Evolutionary conservation across 345 rosid genomes (phyloP).

Genomic region (Citrus australasica): DNA sequence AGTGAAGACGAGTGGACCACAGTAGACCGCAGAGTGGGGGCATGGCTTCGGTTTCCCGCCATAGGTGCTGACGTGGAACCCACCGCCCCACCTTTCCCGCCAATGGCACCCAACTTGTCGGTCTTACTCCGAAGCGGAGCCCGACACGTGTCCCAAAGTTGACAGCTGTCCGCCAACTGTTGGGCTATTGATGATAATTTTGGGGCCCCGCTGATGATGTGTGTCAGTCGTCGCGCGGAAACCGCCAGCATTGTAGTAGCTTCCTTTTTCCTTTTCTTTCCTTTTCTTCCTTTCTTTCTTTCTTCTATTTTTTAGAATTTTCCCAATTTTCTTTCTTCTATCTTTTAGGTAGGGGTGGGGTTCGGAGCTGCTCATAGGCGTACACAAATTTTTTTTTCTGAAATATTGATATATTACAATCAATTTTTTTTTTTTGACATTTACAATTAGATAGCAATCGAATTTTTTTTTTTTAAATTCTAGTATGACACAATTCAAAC

Average conservation of each 20-base stretch:
- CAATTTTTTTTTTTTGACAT: accelerated
- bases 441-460: no score
- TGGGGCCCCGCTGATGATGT: background rate
- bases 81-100: conserved; percentile 33
- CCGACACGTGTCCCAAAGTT: background rate
- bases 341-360: no score
- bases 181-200: background rate
- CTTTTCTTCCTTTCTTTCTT: background rate
- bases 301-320: no score
- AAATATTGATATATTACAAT: no score
- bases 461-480: no score
- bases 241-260: background rate
- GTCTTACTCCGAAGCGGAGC: background rate
- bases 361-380: no score
- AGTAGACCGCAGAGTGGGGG: conserved; percentile 9
- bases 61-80: conserved; percentile 23
- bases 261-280: background rate
- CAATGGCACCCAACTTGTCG: background rate
- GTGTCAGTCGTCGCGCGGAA: conserved; percentile 10
- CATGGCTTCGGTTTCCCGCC: conserved; percentile 44
- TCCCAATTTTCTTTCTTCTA: no score
- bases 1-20: conserved; percentile 15
- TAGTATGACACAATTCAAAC: no score
- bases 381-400: no score
- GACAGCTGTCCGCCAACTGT: conserved; percentile 11